These are phyloP conservation scores for Seminavis robusta DNA, from an alignment of 108 stramenopile species.

Conservation along the genomic window DNA sequence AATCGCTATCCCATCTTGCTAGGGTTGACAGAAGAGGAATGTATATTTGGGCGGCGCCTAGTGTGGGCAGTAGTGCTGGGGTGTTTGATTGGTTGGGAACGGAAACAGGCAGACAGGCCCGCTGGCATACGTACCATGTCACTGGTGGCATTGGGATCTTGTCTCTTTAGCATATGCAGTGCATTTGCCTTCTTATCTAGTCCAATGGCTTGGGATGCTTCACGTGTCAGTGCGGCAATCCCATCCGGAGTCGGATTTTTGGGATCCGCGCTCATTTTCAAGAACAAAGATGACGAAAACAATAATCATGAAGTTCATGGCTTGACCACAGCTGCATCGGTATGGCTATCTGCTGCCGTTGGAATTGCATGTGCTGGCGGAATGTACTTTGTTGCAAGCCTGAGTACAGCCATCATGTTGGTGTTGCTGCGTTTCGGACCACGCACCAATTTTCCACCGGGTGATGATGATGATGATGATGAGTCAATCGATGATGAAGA, in stretches of 20 bases:
- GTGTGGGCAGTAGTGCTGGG: conserved; percentile 56
- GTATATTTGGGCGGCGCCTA: conserved; percentile 63
- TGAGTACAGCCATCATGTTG: conserved; percentile 72
- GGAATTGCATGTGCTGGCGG: conserved; percentile 81
- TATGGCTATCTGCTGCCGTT: conserved; percentile 71
- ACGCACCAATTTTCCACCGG: too few relatives aligned
- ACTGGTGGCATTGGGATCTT: conserved; percentile 80
- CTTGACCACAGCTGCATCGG: conserved; percentile 74
- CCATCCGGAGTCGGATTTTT: conserved; percentile 88
- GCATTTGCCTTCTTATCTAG: conserved; percentile 79
- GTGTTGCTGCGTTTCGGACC: conserved; percentile 82
- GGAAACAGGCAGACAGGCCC: conserved; percentile 79
- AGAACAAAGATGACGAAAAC: conserved; percentile 46
- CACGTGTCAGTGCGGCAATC: conserved; percentile 78
- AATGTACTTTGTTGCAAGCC: conserved; percentile 73
- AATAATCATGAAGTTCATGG: conserved; percentile 67
- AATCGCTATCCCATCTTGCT: conserved; percentile 39
- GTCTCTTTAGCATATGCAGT: conserved; percentile 84
- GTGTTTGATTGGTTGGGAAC: conserved; percentile 78
- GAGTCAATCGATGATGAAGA: too few relatives aligned
- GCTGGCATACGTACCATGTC: conserved; percentile 92
- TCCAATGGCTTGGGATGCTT: conserved; percentile 80
- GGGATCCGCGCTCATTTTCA: conserved; percentile 81
- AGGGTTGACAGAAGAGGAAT: conserved; percentile 61
- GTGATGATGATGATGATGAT: conserved; percentile 29